These are phyloP conservation scores for Plasmodium billcollinsi DNA, from an alignment of 169 alveolate species.

Conservation along the genomic window DNA sequence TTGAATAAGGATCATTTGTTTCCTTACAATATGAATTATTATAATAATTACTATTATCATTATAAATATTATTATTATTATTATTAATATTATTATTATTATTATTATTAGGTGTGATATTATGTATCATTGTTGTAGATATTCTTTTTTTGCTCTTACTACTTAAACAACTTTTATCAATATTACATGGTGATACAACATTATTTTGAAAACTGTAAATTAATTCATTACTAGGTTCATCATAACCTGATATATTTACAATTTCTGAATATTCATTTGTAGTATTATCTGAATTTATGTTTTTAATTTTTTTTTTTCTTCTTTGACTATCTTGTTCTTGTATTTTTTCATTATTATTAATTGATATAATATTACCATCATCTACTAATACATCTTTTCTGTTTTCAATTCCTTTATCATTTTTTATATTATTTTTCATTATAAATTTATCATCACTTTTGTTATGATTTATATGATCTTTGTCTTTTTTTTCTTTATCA, in stretches of 20 bases:
- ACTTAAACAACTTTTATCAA: constrained; percentile 26
- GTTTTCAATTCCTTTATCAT: not conserved
- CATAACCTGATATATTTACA: constrained; percentile 18
- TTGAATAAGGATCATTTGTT: not conserved
- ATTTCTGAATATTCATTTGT: constrained; percentile 6
- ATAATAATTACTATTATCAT: too few species aligned
- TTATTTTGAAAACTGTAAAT: not conserved
- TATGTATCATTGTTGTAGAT: constrained; percentile 9
- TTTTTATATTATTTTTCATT: not conserved
- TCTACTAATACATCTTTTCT: not conserved
- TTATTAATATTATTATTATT: too few species aligned
- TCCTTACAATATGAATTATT: too few species aligned
- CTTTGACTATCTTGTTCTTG: too few species aligned
- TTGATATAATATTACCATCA: not conserved
- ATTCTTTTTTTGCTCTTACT: constrained; percentile 64
- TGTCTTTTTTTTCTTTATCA: too few species aligned
- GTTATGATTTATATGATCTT: too few species aligned
- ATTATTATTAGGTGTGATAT: not conserved
- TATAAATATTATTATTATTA: too few species aligned
- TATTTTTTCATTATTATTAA: not conserved
- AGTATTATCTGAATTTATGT: not conserved
- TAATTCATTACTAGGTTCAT: constrained; percentile 30
- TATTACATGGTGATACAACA: not conserved
- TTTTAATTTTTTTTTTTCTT: not conserved
- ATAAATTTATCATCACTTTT: not conserved